These are phyloP conservation scores for Juglanconis oblonga DNA, from an alignment of 2,329 filamentous ascomycete species.

Conservation along the genomic window DNA sequence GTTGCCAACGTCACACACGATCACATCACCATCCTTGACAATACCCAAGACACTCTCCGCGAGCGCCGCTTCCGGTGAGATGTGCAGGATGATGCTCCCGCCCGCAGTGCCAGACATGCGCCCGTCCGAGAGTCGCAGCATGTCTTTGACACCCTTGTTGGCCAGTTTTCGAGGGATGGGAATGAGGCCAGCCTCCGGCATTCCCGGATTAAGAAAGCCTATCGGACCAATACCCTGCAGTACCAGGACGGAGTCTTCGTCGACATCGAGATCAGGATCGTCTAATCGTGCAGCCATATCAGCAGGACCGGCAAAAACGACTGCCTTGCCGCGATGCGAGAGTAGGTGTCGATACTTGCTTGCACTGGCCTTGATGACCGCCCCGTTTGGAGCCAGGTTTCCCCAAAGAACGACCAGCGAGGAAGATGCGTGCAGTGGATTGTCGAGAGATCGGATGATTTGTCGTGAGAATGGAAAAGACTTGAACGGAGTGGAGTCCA, in stretches of 20 bases:
- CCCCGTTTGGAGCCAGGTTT: conserved; percentile 79
- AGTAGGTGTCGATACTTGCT: conserved; percentile 66
- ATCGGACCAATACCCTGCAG: conserved; percentile 88
- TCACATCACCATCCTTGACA: conserved; percentile 70
- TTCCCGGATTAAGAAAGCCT: conserved; percentile 70
- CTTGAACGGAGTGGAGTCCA: conserved; percentile 66
- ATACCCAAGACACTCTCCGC: conserved; percentile 76
- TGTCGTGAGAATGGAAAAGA: conserved; percentile 31
- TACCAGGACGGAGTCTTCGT: conserved; percentile 62
- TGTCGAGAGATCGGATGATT: conserved; percentile 63
- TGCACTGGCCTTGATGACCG: conserved; percentile 88
- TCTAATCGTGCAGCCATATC: conserved; percentile 68
- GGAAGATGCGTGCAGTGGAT: conserved; percentile 68
- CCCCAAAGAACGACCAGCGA: conserved; percentile 80
- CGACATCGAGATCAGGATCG: conserved; percentile 59
- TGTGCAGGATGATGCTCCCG: conserved; percentile 86
- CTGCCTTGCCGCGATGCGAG: conserved; percentile 42
- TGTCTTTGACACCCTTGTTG: conserved; percentile 70
- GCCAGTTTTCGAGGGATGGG: conserved; percentile 74
- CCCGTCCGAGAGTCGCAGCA: conserved; percentile 83
- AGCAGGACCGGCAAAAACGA: conserved; percentile 72
- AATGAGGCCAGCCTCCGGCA: conserved; percentile 76
- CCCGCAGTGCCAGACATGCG: conserved; percentile 84
- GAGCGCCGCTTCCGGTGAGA: conserved; percentile 77
- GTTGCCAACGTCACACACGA: conserved; percentile 74